A percentile compares a stretch with the other conserved stretches of the same genome.
Conservation (phyloP, 495 filamentous ascomycete species). For the Rhypophila decipiens region DNA sequence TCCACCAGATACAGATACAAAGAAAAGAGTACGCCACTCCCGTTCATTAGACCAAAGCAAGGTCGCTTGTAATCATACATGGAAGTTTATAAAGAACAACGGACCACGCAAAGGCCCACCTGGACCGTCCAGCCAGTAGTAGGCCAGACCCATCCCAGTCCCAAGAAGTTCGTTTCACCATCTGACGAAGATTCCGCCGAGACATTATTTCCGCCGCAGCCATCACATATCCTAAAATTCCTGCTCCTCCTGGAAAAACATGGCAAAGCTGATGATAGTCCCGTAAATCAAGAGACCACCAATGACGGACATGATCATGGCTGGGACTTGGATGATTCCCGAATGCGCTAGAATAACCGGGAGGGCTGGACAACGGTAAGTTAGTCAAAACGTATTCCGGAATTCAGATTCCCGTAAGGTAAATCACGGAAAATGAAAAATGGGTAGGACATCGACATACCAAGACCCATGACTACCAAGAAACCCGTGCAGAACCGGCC, state of each 20-base stretch:
- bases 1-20: too few species aligned
- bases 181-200: too few species aligned
- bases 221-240: constrained; percentile 64
- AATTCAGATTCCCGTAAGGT: neutral
- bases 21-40: too few species aligned
- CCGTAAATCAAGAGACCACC: constrained; percentile 94
- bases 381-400: constrained; percentile 9
- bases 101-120: too few species aligned
- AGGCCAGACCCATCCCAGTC: too few species aligned
- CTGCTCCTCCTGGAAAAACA: constrained; percentile 97
- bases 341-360: constrained; percentile 85
- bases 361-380: constrained; percentile 55
- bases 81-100: too few species aligned
- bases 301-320: constrained; percentile 91
- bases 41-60: too few species aligned
- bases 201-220: too few species aligned
- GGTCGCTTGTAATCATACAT: too few species aligned
- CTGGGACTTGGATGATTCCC: constrained; percentile 67
- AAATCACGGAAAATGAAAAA: neutral
- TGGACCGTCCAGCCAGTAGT: too few species aligned
- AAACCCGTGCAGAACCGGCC: constrained; percentile 94
- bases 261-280: constrained; percentile 92
- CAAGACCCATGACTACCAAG: constrained; percentile 95
- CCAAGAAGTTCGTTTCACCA: too few species aligned
- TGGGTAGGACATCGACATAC: constrained; percentile 48